A percentile compares a stretch with the other conserved stretches of the same genome.
Evolutionary conservation across 495 filamentous ascomycete species (phyloP).

Genomic region (Lentithecium fluviatile): DNA sequence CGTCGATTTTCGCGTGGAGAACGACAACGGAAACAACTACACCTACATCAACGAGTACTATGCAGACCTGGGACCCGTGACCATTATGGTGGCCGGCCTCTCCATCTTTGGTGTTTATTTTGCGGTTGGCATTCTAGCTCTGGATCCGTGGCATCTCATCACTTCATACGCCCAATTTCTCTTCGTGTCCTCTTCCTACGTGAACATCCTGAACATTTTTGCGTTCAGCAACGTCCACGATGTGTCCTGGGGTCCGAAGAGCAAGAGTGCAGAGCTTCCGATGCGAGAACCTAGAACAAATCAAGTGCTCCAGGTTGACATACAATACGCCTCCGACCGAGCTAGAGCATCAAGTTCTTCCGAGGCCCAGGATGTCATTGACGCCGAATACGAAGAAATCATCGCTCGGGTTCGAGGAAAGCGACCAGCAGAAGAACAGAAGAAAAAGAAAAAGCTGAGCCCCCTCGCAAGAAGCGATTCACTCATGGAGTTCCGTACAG

Average conservation of each 20-base stretch:
- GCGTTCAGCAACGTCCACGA: slow-evolving; percentile 4
- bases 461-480: no score
- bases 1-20: neutral
- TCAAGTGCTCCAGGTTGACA: neutral
- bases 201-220: neutral
- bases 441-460: no score
- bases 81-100: neutral
- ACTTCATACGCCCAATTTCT: slow-evolving; percentile 1
- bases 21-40: neutral
- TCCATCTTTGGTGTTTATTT: neutral
- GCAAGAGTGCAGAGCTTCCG: neutral
- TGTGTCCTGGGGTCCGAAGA: neutral
- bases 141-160: slow-evolving; percentile 9
- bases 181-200: neutral
- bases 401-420: neutral
- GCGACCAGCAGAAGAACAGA: neutral
- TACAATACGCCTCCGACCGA: neutral
- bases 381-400: neutral
- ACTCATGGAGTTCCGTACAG: neutral
- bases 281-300: neutral
- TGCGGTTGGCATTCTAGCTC: neutral
- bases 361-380: neutral
- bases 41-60: neutral
- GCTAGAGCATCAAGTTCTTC: neutral
- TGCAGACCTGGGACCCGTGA: neutral